A percentile compares a stretch with the other conserved stretches of the same genome.
phyloP scores from a whole-genome alignment of 1,284 basidiomycete genomes.

The Irpex sp. region DNA sequence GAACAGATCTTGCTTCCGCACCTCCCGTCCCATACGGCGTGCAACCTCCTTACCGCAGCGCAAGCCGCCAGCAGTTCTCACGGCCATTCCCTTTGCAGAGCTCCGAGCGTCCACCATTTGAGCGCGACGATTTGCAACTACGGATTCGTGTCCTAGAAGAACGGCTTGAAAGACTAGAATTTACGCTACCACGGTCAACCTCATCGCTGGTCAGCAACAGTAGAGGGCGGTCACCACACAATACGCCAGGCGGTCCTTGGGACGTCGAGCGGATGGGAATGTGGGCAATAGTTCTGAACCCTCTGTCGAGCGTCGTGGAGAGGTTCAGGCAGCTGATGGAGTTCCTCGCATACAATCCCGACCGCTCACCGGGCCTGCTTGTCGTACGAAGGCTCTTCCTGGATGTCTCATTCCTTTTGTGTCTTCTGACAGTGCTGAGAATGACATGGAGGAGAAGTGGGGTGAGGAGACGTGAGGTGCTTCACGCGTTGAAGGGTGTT shows the following conservation, averaged over 20 bases:
- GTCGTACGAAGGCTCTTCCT: constrained; percentile 68
- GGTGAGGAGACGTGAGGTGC: constrained; percentile 63
- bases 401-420: constrained; percentile 69
- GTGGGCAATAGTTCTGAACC: constrained; percentile 72
- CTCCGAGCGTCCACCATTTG: constrained; percentile 38
- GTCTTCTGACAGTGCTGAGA: constrained; percentile 49
- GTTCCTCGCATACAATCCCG: constrained; percentile 56
- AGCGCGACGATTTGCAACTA: constrained; percentile 81
- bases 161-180: constrained; percentile 76
- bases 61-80: constrained; percentile 30
- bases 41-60: constrained; percentile 28
- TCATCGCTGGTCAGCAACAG: constrained; percentile 24
- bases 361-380: constrained; percentile 58
- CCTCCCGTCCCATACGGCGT: constrained; percentile 16
- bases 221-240: constrained; percentile 24
- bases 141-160: constrained; percentile 89
- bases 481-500: constrained; percentile 55
- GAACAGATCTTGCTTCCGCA: constrained; percentile 31
- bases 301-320: constrained; percentile 47
- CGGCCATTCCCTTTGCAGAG: constrained; percentile 26
- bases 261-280: constrained; percentile 74
- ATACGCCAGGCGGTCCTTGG: constrained; percentile 39
- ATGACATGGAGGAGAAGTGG: constrained; percentile 66
- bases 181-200: constrained; percentile 30
- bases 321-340: constrained; percentile 42